Evolutionary conservation across 129 eudicot species (phyloP).

Genomic region (Heracleum sosnowskyi): DNA sequence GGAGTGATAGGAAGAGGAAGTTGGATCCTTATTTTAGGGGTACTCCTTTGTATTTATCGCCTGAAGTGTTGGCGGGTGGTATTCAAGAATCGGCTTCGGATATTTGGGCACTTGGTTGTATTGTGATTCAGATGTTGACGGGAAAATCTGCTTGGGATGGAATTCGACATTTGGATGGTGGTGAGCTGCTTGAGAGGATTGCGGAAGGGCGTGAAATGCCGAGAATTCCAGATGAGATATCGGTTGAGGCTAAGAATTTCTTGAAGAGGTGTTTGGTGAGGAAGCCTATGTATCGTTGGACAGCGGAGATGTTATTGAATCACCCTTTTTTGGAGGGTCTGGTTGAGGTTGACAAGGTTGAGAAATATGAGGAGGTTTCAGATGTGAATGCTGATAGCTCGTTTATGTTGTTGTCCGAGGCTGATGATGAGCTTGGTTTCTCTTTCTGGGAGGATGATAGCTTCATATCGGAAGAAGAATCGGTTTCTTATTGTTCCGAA

Average conservation of each 20-base stretch:
- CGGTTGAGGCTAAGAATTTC: constrained; percentile 48
- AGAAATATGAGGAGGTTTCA: constrained; percentile 19
- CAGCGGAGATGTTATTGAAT: constrained; percentile 48
- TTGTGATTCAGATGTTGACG: constrained; percentile 63
- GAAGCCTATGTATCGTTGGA: constrained; percentile 47
- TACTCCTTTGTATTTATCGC: constrained; percentile 47
- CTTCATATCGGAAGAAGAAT: constrained; percentile 8
- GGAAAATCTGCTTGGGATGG: constrained; percentile 50
- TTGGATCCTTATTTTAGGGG: constrained; percentile 43
- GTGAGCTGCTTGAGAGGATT: constrained; percentile 32
- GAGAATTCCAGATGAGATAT: constrained; percentile 23
- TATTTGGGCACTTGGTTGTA: constrained; percentile 75
- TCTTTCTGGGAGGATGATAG: constrained; percentile 22
- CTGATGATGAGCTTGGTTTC: constrained; percentile 27
- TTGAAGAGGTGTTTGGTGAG: constrained; percentile 63
- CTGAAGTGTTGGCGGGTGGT: constrained; percentile 46
- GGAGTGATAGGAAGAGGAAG: constrained; percentile 26
- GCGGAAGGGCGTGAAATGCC: constrained; percentile 37
- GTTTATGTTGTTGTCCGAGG: constrained; percentile 17
- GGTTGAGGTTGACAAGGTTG: constrained; percentile 25
- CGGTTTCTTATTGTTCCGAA: constrained; percentile 26
- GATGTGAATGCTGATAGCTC: constrained; percentile 32
- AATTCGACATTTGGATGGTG: constrained; percentile 18
- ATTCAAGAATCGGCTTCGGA: constrained; percentile 53
- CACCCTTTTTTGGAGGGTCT: constrained; percentile 54